phyloP scores from a whole-genome alignment of 2,329 filamentous ascomycete genomes.

The Venturia aucupariae region DNA sequence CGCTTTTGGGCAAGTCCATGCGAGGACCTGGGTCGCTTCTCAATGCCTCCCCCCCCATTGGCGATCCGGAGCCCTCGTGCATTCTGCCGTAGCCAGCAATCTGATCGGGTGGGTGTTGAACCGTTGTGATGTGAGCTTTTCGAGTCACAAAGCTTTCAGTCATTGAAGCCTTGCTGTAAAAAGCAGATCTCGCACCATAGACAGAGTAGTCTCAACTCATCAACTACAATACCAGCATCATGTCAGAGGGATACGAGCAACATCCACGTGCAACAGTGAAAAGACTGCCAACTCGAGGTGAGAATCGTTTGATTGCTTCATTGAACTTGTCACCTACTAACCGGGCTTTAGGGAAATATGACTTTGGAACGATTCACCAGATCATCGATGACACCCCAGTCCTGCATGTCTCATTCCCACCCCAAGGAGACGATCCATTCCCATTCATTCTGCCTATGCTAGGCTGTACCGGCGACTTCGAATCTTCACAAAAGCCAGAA shows the following conservation, averaged over 20 bases:
- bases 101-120: not conserved
- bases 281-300: constrained; percentile 12
- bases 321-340: too few species aligned
- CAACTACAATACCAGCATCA: not conserved
- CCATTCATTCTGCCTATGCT: constrained; percentile 31
- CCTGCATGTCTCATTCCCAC: constrained; percentile 29
- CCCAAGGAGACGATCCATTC: constrained; percentile 19
- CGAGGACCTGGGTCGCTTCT: not conserved
- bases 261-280: constrained; percentile 12
- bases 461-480: constrained; percentile 26
- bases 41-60: not conserved
- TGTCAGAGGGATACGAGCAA: constrained; percentile 12
- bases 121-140: not conserved
- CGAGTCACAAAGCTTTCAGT: not conserved
- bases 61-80: not conserved
- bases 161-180: not conserved
- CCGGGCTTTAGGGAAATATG: constrained; percentile 23
- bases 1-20: constrained; percentile 2
- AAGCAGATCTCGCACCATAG: not conserved
- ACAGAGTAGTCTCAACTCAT: not conserved
- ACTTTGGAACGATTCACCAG: constrained; percentile 27
- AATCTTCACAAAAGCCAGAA: not conserved
- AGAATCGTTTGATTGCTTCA: not conserved
- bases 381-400: constrained; percentile 26
- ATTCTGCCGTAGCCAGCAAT: not conserved